Evolutionary conservation across 1,284 basidiomycete species (phyloP).

Genomic region (Ceratobasidium sp.): DNA sequence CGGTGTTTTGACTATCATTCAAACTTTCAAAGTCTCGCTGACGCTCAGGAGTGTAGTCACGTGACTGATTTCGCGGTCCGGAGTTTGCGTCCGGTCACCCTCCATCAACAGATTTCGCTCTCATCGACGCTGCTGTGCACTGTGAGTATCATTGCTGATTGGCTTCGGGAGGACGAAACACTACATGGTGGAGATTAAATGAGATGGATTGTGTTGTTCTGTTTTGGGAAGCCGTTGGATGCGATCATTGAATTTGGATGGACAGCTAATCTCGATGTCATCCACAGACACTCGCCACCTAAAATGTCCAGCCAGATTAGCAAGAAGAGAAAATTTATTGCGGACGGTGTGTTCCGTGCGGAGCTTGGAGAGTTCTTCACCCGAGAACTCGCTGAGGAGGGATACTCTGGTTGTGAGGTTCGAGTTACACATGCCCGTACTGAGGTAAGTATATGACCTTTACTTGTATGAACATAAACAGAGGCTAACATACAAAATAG

Average conservation of each 20-base stretch:
- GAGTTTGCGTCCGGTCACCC: too few relatives aligned
- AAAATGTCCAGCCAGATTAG: conserved; percentile 86
- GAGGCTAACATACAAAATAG: conserved; percentile 59
- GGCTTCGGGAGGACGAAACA: too few relatives aligned
- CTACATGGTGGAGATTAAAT: not conserved
- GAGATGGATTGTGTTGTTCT: not conserved
- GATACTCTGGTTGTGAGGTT: conserved; percentile 99
- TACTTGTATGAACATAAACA: conserved; percentile 28
- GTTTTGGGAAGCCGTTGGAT: conserved; percentile 2
- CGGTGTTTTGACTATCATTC: too few relatives aligned
- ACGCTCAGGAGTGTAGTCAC: too few relatives aligned
- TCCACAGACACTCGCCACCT: conserved; percentile 17
- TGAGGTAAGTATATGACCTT: conserved; percentile 72
- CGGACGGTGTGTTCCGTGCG: conserved; percentile 98
- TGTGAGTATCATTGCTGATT: too few relatives aligned
- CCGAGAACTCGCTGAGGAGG: conserved; percentile 98
- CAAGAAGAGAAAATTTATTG: conserved; percentile 98
- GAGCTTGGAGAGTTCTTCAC: conserved; percentile 99
- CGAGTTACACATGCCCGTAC: conserved; percentile 99
- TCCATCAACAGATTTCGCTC: too few relatives aligned
- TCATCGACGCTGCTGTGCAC: too few relatives aligned
- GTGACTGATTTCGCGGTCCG: too few relatives aligned
- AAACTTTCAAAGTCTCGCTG: too few relatives aligned
- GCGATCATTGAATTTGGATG: conserved; percentile 4
- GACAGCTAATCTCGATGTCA: conserved; percentile 21